Conservation (phyloP, 345 rosid species). For the Turnera subulata region DNA sequence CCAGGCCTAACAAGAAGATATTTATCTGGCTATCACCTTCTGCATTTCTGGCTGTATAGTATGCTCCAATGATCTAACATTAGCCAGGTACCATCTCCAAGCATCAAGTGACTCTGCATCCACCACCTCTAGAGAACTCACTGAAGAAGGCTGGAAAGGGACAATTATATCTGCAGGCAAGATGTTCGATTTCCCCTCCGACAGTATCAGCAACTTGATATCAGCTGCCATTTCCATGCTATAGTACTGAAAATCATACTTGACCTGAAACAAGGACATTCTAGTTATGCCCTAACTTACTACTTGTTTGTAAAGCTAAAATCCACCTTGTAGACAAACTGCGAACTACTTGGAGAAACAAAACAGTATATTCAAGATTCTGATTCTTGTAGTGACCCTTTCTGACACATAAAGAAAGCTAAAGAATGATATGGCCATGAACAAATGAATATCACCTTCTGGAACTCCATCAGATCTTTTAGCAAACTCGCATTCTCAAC, state of each 20-base stretch:
- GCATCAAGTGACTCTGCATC: conserved; percentile 46
- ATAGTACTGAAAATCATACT: conserved; percentile 79
- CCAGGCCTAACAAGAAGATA: background rate
- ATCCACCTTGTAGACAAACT: no score
- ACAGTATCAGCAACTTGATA: conserved; percentile 65
- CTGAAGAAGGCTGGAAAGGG: conserved; percentile 68
- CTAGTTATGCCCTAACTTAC: background rate
- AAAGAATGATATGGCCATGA: no score
- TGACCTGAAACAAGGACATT: conserved; percentile 61
- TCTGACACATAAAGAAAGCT: no score
- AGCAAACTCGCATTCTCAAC: conserved; percentile 69
- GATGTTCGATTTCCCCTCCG: conserved; percentile 86
- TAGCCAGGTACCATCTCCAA: conserved; percentile 91
- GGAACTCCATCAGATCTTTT: conserved; percentile 58
- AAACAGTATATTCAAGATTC: no score
- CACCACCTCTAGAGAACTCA: conserved; percentile 31
- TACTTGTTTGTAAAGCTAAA: background rate
- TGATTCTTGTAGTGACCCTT: no score
- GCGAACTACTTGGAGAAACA: no score
- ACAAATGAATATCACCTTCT: conserved; percentile 50
- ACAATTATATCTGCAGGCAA: conserved; percentile 76
- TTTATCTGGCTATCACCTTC: conserved; percentile 46
- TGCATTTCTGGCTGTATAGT: conserved; percentile 65
- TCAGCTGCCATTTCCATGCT: conserved; percentile 87
- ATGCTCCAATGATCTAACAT: conserved; percentile 67